Evolutionary conservation across 176 grass and related monocot species (phyloP).

Genomic region (Avena eriantha): DNA sequence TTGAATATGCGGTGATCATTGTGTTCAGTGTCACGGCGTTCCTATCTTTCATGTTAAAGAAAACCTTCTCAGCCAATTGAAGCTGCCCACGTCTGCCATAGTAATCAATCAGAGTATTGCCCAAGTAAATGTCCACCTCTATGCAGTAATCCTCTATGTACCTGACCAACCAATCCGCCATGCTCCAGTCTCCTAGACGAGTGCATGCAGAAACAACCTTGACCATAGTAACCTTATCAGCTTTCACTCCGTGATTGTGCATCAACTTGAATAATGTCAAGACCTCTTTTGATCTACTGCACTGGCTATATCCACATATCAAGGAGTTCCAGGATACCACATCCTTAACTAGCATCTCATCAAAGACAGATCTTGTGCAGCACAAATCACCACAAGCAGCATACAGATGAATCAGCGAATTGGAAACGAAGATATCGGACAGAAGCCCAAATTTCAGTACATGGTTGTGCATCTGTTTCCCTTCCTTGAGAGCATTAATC

Average conservation of each 20-base stretch:
- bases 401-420: constrained; percentile 52
- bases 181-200: constrained; percentile 55
- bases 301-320: constrained; percentile 50
- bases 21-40: constrained; percentile 51
- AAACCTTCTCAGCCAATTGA: constrained; percentile 51
- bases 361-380: constrained; percentile 47
- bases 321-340: constrained; percentile 62
- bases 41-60: constrained; percentile 51
- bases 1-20: constrained; percentile 61
- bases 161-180: constrained; percentile 51
- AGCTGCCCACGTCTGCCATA: constrained; percentile 42
- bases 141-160: constrained; percentile 53
- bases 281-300: constrained; percentile 36
- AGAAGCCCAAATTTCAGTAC: constrained; percentile 51
- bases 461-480: constrained; percentile 50
- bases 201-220: constrained; percentile 64
- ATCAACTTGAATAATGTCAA: constrained; percentile 44
- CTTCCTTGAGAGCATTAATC: constrained; percentile 35
- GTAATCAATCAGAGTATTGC: constrained; percentile 63
- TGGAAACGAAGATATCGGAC: constrained; percentile 54
- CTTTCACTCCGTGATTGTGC: constrained; percentile 49
- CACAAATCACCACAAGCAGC: constrained; percentile 45
- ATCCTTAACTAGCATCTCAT: constrained; percentile 60
- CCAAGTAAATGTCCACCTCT: constrained; percentile 62
- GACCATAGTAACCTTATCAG: constrained; percentile 58